Base-by-base conservation (phyloP, 306 rosid genomes). In the Medicago arabica region DNA sequence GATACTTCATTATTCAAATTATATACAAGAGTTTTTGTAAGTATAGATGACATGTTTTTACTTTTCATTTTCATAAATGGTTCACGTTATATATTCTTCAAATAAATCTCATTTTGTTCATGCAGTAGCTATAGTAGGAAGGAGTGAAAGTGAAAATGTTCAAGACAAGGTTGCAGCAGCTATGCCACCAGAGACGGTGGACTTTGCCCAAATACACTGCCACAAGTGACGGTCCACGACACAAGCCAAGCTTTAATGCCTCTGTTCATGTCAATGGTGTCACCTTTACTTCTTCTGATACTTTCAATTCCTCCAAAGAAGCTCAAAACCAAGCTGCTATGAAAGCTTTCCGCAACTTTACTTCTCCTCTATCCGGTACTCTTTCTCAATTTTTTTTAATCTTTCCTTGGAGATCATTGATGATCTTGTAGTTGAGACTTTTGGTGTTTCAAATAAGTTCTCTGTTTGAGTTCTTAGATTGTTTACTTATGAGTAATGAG, bases 321-420 rank as follows among this genome's bases (percentile, higher is more conserved):
- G 93, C 97, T 16, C 88, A 80, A 7, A 88, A 89, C 81, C 75
- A 75, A 62, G 91, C 89, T 8, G 92, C 91, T 78, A 88, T 62
- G 87, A 71, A 63, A 21, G 91, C 92, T 81, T 83, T 88, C 65
- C 82, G 40, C 63, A 81, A 46, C 70, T 81, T 88, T 77, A 12
- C 86, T 64, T 77, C 85, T 57, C n/a, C 82, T n/a, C 25, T 63
- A 16, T 47, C 75, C 0, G 77, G 83, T 83, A 72, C 59, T 4
- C 14, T 59, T 16, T 44, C 72, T 71, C 47, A 25, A 40, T 66
- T 5, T 23, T 57, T 57, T 57, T 21, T 21, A 12, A 59, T 59
- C 16, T 58, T 23, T 3, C 16, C 8, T 23, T 58, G 8, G 12
- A 53, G 21, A 17, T 53, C 10, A 17, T 53, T 53, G 13, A 17